A percentile compares a stretch with the other conserved stretches of the same genome.
Evolutionary conservation across 345 rosid genomes (phyloP).

Genomic region (Viola odorata): DNA sequence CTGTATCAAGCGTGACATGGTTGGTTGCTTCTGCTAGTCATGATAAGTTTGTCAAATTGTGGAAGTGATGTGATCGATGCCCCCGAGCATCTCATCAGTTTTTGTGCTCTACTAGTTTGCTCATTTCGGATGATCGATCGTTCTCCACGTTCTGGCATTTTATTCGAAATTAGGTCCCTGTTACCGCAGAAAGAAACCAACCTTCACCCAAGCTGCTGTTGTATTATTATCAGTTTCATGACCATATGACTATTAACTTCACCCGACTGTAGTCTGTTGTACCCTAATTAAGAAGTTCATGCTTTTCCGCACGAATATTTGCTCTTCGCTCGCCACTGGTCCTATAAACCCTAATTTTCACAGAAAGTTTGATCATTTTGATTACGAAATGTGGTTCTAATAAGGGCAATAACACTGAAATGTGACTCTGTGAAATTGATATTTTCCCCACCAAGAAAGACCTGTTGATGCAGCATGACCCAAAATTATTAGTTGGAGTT

Average conservation of each 20-base stretch:
- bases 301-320: too few relatives aligned
- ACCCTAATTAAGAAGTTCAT: background rate
- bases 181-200: conserved; percentile 22
- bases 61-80: conserved; percentile 52
- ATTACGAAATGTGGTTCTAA: too few relatives aligned
- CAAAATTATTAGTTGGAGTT: too few relatives aligned
- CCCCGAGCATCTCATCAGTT: too few relatives aligned
- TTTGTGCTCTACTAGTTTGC: conserved; percentile 8
- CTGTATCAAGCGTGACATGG: conserved; percentile 67
- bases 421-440: too few relatives aligned
- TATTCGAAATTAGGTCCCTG: conserved; percentile 6
- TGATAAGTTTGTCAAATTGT: conserved; percentile 78
- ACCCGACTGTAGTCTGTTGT: conserved; percentile 9
- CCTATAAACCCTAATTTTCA: too few relatives aligned
- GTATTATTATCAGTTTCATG: conserved; percentile 15
- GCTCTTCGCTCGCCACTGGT: too few relatives aligned
- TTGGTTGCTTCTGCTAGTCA: conserved; percentile 95
- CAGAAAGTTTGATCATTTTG: too few relatives aligned
- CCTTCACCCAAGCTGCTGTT: conserved; percentile 12
- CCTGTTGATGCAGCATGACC: too few relatives aligned
- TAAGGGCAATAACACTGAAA: too few relatives aligned
- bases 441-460: too few relatives aligned
- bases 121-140: conserved; percentile 6
- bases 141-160: conserved; percentile 6
- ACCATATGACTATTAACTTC: too few relatives aligned